Evolutionary conservation across 345 rosid species (phyloP).

Genomic region (Pistacia integerrima): DNA sequence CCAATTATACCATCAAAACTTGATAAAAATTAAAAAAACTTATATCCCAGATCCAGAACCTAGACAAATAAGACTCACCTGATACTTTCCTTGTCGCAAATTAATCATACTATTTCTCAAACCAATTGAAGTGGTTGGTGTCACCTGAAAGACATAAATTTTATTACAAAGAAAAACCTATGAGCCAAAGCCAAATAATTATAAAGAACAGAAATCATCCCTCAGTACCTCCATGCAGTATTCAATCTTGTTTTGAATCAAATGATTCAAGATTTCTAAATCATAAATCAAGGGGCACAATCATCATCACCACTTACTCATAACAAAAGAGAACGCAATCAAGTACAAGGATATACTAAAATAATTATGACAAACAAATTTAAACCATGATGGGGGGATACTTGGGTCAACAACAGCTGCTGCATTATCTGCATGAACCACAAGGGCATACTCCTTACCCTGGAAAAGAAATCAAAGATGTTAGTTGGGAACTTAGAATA

Average conservation of each 20-base stretch:
- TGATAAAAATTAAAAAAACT: neutral
- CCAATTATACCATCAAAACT: neutral
- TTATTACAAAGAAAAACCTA: neutral
- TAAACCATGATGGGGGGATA: slow-evolving; percentile 42
- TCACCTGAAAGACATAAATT: slow-evolving; percentile 39
- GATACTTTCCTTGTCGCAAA: slow-evolving; percentile 30
- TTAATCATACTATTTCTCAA: slow-evolving; percentile 18
- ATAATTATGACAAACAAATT: slow-evolving; percentile 9
- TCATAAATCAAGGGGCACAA: slow-evolving; percentile 40
- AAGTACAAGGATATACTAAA: neutral
- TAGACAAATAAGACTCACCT: slow-evolving; percentile 32
- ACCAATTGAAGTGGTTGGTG: slow-evolving; percentile 23
- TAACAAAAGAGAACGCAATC: neutral
- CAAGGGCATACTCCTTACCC: slow-evolving; percentile 62
- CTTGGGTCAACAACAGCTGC: slow-evolving; percentile 51
- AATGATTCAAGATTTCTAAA: slow-evolving; percentile 57
- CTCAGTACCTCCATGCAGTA: slow-evolving; percentile 60
- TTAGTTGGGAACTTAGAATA: neutral
- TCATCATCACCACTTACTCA: neutral
- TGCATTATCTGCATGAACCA: slow-evolving; percentile 42
- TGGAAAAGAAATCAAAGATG: slow-evolving; percentile 31
- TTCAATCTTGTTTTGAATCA: slow-evolving; percentile 49
- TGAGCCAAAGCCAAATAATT: neutral
- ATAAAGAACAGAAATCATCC: slow-evolving; percentile 16
- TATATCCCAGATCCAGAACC: neutral